A percentile compares a stretch with the other conserved stretches of the same genome.
phyloP scores from a whole-genome alignment of 176 grass and related monocot species.

The Leersia perrieri region DNA sequence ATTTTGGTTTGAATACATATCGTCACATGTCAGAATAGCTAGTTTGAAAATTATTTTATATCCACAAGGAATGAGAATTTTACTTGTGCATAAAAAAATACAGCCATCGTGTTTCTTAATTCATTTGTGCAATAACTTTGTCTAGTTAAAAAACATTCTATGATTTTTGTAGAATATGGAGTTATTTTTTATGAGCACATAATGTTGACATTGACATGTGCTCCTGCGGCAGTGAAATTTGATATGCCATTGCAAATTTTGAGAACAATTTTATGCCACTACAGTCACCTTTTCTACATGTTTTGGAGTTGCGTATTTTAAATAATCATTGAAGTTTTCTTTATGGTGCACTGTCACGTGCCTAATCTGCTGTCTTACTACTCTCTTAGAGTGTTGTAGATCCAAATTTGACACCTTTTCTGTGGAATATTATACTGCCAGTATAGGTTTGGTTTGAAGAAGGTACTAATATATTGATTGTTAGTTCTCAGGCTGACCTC shows the following conservation, averaged over 20 bases:
- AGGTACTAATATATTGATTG: slow-evolving; percentile 38
- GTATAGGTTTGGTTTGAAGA: slow-evolving; percentile 17
- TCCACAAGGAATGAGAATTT: background rate
- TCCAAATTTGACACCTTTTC: background rate
- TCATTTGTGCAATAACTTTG: background rate
- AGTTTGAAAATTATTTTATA: background rate
- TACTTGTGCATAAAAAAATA: background rate
- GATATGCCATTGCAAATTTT: background rate
- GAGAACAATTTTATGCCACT: background rate
- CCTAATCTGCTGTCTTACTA: background rate
- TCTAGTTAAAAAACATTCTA: background rate
- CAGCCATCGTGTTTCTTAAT: background rate
- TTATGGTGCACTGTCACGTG: background rate
- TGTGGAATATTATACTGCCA: slow-evolving; percentile 1
- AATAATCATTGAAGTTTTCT: background rate
- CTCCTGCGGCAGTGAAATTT: background rate
- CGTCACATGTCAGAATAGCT: background rate
- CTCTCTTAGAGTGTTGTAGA: background rate
- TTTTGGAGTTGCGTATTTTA: background rate
- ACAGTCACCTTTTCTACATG: background rate
- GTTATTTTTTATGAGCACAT: background rate
- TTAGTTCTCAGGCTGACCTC: slow-evolving; percentile 81
- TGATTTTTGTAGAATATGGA: background rate
- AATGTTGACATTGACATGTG: background rate
- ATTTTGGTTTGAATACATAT: slow-evolving; percentile 1